Conservation (phyloP, 164 flowering plant species). For the Umbellularia californica region DNA sequence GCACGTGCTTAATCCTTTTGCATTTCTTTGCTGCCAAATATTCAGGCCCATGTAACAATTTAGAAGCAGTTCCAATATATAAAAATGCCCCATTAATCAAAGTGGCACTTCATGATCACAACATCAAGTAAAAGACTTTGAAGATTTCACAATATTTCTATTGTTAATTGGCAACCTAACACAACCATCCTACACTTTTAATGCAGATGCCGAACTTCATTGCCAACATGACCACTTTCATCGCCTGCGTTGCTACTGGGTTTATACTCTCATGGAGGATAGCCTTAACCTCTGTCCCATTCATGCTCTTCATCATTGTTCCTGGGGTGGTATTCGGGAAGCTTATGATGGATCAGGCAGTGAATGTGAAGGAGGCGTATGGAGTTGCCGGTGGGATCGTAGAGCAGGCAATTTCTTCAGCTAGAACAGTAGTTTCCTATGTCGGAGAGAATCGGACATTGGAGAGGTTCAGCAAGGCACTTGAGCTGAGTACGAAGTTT, state of each 20-base stretch:
- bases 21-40: no score
- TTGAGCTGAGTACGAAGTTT: constrained; percentile 24
- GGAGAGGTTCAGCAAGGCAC: constrained; percentile 29
- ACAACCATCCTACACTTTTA: background rate
- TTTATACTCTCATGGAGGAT: constrained; percentile 54
- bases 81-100: no score
- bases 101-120: background rate
- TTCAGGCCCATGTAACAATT: no score
- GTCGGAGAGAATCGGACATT: constrained; percentile 41
- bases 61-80: no score
- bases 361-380: constrained; percentile 34
- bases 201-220: constrained; percentile 50
- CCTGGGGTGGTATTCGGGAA: constrained; percentile 37
- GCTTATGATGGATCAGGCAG: constrained; percentile 18
- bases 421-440: constrained; percentile 48
- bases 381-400: constrained; percentile 48
- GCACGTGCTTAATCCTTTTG: no score
- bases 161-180: no score
- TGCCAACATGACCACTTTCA: constrained; percentile 34
- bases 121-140: background rate
- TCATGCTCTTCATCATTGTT: constrained; percentile 20
- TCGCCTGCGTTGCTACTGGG: constrained; percentile 26
- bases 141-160: background rate
- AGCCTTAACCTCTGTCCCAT: constrained; percentile 45
- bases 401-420: constrained; percentile 53